Conservation (phyloP, 176 grass and related monocot species). For the Eremochloa ophiuroides region DNA sequence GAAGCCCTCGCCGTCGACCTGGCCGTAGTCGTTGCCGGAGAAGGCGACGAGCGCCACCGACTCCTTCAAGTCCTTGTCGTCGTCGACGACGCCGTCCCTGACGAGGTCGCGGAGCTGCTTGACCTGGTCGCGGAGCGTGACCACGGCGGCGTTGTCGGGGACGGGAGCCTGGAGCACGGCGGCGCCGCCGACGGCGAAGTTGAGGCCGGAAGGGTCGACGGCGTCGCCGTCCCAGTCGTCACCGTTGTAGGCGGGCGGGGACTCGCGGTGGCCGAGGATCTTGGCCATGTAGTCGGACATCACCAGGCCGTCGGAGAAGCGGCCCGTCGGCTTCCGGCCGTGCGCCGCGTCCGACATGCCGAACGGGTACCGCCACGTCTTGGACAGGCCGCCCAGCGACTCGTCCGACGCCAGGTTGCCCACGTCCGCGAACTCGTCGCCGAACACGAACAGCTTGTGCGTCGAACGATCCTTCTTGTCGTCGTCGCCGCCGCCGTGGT, state of each 20-base stretch:
- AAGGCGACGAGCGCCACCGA: conserved; percentile 29
- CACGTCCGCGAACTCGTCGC: neutral
- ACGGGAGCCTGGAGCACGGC: neutral
- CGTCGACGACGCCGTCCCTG: neutral
- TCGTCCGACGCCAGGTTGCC: neutral
- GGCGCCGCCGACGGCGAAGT: conserved; percentile 18
- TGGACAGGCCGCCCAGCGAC: neutral
- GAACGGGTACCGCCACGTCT: neutral
- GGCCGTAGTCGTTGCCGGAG: conserved; percentile 36
- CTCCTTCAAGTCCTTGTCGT: neutral
- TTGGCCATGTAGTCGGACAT: neutral
- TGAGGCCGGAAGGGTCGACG: neutral
- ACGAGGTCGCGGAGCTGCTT: neutral
- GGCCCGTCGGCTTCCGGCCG: neutral
- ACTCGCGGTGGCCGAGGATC: neutral
- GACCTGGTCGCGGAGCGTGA: neutral
- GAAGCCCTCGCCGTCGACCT: neutral
- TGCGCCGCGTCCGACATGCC: neutral
- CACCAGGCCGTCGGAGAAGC: neutral
- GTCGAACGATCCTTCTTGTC: too few relatives aligned
- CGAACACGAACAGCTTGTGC: neutral
- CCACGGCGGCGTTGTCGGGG: neutral
- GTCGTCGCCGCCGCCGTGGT: neutral
- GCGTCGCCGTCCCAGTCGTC: neutral
- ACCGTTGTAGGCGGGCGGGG: neutral